Base-by-base conservation (phyloP, 108 stramenopile genomes). In the Nitzschia sp. region DNA sequence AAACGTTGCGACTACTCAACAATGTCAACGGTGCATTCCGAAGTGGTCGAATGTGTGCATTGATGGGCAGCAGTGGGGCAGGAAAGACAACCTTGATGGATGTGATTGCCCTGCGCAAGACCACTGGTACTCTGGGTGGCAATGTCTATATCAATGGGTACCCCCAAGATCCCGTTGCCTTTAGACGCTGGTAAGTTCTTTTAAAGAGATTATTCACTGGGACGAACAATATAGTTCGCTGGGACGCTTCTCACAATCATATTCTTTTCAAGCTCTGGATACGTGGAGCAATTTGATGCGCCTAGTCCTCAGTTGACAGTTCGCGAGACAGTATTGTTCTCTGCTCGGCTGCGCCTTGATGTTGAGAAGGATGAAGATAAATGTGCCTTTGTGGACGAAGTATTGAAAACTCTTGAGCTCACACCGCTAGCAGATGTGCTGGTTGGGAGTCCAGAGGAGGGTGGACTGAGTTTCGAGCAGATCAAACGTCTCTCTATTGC, bases 221-320 rank as follows among this genome's bases (percentile, higher is more conserved):
- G n/a, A n/a, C n/a, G n/a, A n/a, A n/a, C n/a, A n/a, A n/a, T n/a
- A n/a, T n/a, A n/a, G n/a, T n/a, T n/a, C n/a, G n/a, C n/a, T n/a
- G n/a, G n/a, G n/a, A n/a, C n/a, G n/a, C n/a, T n/a, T n/a, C n/a
- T n/a, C n/a, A n/a, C n/a, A n/a, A n/a, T n/a, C n/a, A n/a, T n/a
- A n/a, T n/a, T n/a, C n/a, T n/a, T n/a, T n/a, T n/a, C n/a, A n/a
- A n/a, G 82, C 45, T 84, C 86, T 11, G 97, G 93, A 13, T 97
- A 96, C 58, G 92, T 93, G 15, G 93, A 96, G 68, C 97, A 98
- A 68, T 85, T 90, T 57, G 97, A 97, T 73, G 78, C 90, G 6
- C 94, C 96, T 68, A 65, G 81, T 47, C 86, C 94, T 17, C 76
- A 85, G 23, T 67, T 89, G 52, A 98, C 95, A 19, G 93, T 96